Evolutionary conservation across 1,284 basidiomycete species (phyloP).

Genomic region (Ganoderma resinaceum): DNA sequence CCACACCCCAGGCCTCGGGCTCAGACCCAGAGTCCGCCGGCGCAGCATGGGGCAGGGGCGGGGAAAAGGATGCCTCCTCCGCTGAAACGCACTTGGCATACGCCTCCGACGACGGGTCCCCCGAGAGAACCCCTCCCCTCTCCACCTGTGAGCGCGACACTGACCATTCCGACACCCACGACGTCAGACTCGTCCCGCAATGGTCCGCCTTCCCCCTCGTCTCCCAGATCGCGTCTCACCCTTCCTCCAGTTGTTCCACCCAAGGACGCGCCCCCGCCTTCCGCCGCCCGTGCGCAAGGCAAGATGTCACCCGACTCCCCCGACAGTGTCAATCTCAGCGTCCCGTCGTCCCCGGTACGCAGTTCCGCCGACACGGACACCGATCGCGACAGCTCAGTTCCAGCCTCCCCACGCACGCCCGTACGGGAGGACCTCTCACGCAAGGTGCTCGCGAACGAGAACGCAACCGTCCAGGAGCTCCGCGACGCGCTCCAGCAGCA

Average conservation of each 20-base stretch:
- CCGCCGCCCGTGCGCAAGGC: constrained; percentile 22
- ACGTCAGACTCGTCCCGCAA: constrained; percentile 7
- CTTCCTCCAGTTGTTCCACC: constrained; percentile 18
- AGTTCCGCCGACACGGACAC: constrained; percentile 14
- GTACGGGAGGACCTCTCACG: constrained; percentile 20
- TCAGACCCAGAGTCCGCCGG: background rate
- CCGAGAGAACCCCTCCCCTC: constrained; percentile 35
- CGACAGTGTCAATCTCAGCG: background rate
- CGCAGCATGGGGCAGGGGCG: background rate
- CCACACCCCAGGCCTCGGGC: background rate
- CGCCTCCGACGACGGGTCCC: constrained; percentile 27
- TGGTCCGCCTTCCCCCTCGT: constrained; percentile 12
- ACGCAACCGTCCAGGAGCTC: constrained; percentile 37
- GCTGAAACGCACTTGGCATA: constrained; percentile 30
- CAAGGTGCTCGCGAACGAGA: constrained; percentile 23
- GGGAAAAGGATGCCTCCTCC: constrained; percentile 29
- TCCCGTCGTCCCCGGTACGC: constrained; percentile 23
- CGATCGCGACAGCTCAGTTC: constrained; percentile 3
- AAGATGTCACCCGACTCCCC: constrained; percentile 14
- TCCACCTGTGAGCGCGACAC: constrained; percentile 22
- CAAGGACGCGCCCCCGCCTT: constrained; percentile 21
- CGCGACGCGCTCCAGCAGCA: constrained; percentile 43
- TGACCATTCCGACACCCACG: constrained; percentile 18
- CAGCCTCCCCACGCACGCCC: constrained; percentile 7
- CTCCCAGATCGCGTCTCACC: constrained; percentile 8